Conservation (phyloP, 805 yeast genomes). For the Ogataea pini region DNA sequence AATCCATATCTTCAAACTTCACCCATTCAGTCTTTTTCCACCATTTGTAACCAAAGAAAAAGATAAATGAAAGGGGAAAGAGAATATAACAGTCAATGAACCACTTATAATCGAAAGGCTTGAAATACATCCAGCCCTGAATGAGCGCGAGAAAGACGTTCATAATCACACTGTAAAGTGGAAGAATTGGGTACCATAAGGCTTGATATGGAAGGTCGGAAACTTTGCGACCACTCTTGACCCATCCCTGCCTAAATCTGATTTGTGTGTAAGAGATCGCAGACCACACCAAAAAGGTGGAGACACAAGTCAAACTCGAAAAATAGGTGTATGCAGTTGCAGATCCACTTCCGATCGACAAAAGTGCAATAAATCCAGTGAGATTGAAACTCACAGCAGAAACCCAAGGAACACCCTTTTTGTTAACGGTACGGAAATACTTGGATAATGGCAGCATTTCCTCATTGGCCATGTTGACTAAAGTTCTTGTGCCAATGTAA, state of each 20-base stretch:
- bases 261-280: slow-evolving; percentile 55
- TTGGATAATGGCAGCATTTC: slow-evolving; percentile 42
- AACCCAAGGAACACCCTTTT: slow-evolving; percentile 63
- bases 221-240: slow-evolving; percentile 40
- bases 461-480: slow-evolving; percentile 62
- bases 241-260: slow-evolving; percentile 54
- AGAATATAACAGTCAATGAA: slow-evolving; percentile 64
- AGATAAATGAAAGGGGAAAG: slow-evolving; percentile 54
- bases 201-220: slow-evolving; percentile 56
- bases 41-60: slow-evolving; percentile 32
- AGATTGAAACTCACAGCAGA: slow-evolving; percentile 56
- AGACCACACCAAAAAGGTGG: slow-evolving; percentile 71
- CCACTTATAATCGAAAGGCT: slow-evolving; percentile 57
- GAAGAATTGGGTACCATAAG: slow-evolving; percentile 51
- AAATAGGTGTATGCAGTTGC: slow-evolving; percentile 60
- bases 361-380: slow-evolving; percentile 56
- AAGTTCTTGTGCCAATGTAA: slow-evolving; percentile 67
- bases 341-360: slow-evolving; percentile 60
- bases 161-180: slow-evolving; percentile 49
- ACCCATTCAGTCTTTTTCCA: slow-evolving; percentile 33
- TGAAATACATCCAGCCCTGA: slow-evolving; percentile 66
- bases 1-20: slow-evolving; percentile 45
- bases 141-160: slow-evolving; percentile 56
- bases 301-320: slow-evolving; percentile 64
- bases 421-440: slow-evolving; percentile 51